Base-by-base conservation (phyloP, 495 filamentous ascomycete genomes). In the Trichoderma orchidacearum region DNA sequence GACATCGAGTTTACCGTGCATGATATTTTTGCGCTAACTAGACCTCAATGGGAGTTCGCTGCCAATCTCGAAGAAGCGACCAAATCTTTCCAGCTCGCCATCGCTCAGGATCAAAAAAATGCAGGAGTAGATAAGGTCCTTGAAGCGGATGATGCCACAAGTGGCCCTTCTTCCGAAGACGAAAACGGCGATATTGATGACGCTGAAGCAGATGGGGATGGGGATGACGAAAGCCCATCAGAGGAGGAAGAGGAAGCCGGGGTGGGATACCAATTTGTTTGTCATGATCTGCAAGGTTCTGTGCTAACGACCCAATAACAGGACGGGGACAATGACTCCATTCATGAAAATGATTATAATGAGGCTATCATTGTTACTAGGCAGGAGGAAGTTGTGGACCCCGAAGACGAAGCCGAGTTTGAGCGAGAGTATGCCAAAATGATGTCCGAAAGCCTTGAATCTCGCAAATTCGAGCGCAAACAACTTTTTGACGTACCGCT, bases 351-450 rank as follows among this genome's bases (percentile, higher is more conserved):
- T 45, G 85, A 85, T 56, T 89, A 55, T 18, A 28, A 95, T 54
- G 91, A 96, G 62, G 80, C 89, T 8, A 94, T 96, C 55, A 76
- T 96, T 32, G 91, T 99, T 36, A 92, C 89, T 12, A 81, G 89
- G 38, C 82, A 90, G 63, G 86, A 95, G 63, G 88, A 96, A 67
- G 84, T 94, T 64, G 79, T 91, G 38, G 91, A 99, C 59, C 94
- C 93, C 0, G 90, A 95, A 70, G 87, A 83, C 41, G 93, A 97
- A 60, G 93, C 92, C 5, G 94, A 99, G 34, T 99, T 99, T 63
- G 94, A 97, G 63, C 89, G 93, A 62, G 93, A 97, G 72, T 90
- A 94, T 68, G 91, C 94, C 17, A 97, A 96, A 70, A 87, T 99
- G 84, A 96, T 97, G 94, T 79, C 90, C 59, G 93, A 99, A 64